phyloP scores from a whole-genome alignment of 768 basidiomycete species.

The Boletus insuetus region DNA sequence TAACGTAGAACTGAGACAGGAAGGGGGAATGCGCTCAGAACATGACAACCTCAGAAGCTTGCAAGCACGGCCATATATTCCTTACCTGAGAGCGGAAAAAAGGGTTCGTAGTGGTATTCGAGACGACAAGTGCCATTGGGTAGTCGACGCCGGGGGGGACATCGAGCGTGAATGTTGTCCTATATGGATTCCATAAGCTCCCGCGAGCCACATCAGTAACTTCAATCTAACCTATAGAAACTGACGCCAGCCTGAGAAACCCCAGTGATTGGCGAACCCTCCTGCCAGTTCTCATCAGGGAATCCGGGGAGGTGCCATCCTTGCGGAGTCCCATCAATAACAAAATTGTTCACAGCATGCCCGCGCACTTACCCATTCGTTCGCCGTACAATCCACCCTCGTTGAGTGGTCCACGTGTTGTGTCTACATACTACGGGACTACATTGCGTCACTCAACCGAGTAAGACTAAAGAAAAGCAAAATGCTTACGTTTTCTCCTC shows the following conservation, averaged over 20 bases:
- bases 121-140: conserved; percentile 43
- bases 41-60: background rate
- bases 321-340: conserved; percentile 3
- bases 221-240: conserved; percentile 41
- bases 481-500: conserved; percentile 41
- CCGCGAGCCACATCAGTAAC: background rate
- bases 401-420: conserved; percentile 52
- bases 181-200: conserved; percentile 3
- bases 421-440: conserved; percentile 43
- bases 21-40: background rate
- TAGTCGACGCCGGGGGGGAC: conserved; percentile 48
- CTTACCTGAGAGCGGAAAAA: conserved; percentile 37
- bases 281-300: conserved; percentile 45
- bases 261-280: conserved; percentile 41
- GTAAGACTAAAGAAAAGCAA: background rate
- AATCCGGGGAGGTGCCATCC: conserved; percentile 60
- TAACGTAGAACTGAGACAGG: conserved; percentile 21
- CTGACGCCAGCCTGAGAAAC: conserved; percentile 43
- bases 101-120: conserved; percentile 44
- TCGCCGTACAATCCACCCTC: conserved; percentile 59
- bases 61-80: background rate
- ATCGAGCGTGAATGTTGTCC: conserved; percentile 39
- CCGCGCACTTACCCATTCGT: conserved; percentile 36
- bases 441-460: background rate
- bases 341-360: background rate